Percentiles rank a stretch among this genome's conserved stretches.
These are phyloP conservation scores for Magnusiomyces ingens DNA, from an alignment of 1,139 yeast genomes.

Conservation along the genomic window DNA sequence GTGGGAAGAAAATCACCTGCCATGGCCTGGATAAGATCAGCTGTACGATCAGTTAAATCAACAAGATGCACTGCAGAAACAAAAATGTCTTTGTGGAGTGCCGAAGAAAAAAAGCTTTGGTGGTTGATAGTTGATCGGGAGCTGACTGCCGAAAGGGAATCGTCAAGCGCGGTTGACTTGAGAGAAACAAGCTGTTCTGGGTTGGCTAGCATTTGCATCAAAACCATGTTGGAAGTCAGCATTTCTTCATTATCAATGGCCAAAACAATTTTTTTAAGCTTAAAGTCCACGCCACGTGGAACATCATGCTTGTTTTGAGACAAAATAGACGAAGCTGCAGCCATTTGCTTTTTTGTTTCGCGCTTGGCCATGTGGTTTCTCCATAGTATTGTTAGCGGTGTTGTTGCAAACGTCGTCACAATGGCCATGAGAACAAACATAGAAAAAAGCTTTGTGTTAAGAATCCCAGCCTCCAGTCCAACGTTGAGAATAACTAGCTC, in stretches of 20 bases:
- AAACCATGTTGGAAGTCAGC: slow-evolving; percentile 28
- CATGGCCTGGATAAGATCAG: slow-evolving; percentile 62
- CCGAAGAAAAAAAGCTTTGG: slow-evolving; percentile 27
- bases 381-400: slow-evolving; percentile 53
- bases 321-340: slow-evolving; percentile 27
- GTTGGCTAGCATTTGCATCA: slow-evolving; percentile 29
- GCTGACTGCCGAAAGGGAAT: slow-evolving; percentile 19
- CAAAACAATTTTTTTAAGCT: slow-evolving; percentile 17
- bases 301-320: slow-evolving; percentile 2
- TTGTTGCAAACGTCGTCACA: slow-evolving; percentile 64
- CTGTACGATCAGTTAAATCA: slow-evolving; percentile 58
- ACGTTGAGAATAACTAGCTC: slow-evolving; percentile 60
- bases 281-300: slow-evolving; percentile 9
- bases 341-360: slow-evolving; percentile 35
- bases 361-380: background rate
- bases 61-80: slow-evolving; percentile 53
- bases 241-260: slow-evolving; percentile 25
- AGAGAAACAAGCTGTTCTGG: slow-evolving; percentile 26
- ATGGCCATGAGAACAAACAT: slow-evolving; percentile 81
- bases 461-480: slow-evolving; percentile 64
- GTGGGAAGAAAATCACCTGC: slow-evolving; percentile 31
- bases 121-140: slow-evolving; percentile 20
- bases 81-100: slow-evolving; percentile 29
- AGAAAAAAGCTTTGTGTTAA: slow-evolving; percentile 56
- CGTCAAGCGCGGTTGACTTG: slow-evolving; percentile 20